These are phyloP conservation scores for Panellus pusillus DNA, from an alignment of 768 basidiomycete genomes.

Conservation along the genomic window DNA sequence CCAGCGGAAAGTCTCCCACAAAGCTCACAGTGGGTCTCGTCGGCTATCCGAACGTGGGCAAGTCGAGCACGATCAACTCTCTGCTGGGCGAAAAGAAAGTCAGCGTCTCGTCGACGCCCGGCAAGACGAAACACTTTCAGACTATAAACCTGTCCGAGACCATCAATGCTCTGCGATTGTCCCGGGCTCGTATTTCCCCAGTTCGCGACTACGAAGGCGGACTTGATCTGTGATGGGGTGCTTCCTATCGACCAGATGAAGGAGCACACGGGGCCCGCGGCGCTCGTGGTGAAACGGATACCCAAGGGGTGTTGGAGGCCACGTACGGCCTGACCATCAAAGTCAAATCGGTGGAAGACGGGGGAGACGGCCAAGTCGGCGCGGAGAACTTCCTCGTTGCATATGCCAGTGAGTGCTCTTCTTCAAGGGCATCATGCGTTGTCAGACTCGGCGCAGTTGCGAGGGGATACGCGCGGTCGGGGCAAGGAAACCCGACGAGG, in stretches of 20 bases:
- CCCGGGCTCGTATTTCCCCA: conserved; percentile 98
- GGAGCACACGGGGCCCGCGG: conserved; percentile 84
- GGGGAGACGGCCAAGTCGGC: conserved; percentile 72
- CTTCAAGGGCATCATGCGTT: not conserved
- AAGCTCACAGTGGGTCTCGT: conserved; percentile 87
- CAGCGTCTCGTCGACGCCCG: conserved; percentile 96
- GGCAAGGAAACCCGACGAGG: conserved; percentile 97
- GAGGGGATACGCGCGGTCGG: conserved; percentile 87
- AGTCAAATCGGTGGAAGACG: conserved; percentile 67
- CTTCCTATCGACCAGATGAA: conserved; percentile 96
- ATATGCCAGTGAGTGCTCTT: conserved; percentile 79
- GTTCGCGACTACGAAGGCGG: conserved; percentile 95
- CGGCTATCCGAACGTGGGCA: conserved; percentile 98
- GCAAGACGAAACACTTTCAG: conserved; percentile 99
- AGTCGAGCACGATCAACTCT: conserved; percentile 97
- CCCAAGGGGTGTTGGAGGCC: conserved; percentile 83
- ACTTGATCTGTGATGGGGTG: conserved; percentile 94
- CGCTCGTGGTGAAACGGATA: conserved; percentile 75
- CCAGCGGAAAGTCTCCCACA: conserved; percentile 53
- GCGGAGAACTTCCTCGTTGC: conserved; percentile 83
- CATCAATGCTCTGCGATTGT: conserved; percentile 92
- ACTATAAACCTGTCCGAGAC: conserved; percentile 91
- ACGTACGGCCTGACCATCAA: conserved; percentile 85
- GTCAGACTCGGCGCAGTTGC: conserved; percentile 60
- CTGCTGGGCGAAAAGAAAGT: conserved; percentile 96